Conservation (phyloP, 169 alveolate genomes). For the Eimeria praecox region DNA sequence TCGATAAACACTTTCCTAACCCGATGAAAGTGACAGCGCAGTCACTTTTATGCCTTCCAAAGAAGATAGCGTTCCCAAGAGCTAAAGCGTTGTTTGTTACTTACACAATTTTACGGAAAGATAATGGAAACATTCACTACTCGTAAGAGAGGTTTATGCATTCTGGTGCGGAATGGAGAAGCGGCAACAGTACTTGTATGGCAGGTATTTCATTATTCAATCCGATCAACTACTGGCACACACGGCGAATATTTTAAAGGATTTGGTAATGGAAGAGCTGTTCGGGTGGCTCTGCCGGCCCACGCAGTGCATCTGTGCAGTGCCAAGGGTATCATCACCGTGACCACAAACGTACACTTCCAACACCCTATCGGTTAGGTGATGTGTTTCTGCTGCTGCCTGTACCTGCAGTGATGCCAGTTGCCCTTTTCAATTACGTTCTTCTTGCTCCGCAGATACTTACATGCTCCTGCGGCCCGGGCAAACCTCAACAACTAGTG, state of each 20-base stretch:
- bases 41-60: too few relatives aligned
- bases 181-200: not conserved
- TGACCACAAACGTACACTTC: not conserved
- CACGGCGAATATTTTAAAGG: not conserved
- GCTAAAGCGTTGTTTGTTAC: too few relatives aligned
- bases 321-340: not conserved
- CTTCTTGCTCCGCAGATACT: not conserved
- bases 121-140: not conserved
- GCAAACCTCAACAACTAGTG: not conserved
- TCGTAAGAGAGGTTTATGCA: not conserved
- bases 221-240: not conserved
- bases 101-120: not conserved
- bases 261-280: not conserved
- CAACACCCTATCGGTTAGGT: not conserved
- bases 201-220: not conserved
- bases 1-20: too few relatives aligned
- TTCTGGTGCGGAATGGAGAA: not conserved
- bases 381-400: not conserved
- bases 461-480: not conserved
- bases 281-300: not conserved
- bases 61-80: too few relatives aligned
- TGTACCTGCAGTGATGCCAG: not conserved
- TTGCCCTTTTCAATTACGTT: not conserved
- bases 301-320: not conserved
- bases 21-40: too few relatives aligned